Conservation (phyloP, 345 rosid genomes). For the Arabis alpina region DNA sequence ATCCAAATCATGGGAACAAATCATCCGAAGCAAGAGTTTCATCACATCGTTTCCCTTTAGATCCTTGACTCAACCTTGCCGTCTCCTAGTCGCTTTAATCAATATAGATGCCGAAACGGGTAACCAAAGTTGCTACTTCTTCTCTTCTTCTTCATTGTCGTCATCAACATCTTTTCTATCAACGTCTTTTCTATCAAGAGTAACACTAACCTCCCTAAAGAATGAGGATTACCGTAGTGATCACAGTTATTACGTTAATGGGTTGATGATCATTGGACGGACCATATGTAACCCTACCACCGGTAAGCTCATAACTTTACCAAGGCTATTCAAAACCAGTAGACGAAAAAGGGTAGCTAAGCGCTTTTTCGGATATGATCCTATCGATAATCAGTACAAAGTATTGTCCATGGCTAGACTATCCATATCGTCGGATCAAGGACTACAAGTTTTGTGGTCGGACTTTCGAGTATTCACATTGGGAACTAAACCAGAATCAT, state of each 20-base stretch:
- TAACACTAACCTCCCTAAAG: no score
- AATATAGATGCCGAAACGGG: not conserved
- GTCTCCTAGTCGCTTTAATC: not conserved
- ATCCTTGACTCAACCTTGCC: not conserved
- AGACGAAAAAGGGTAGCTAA: not conserved
- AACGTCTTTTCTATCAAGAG: no score
- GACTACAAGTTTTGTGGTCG: no score
- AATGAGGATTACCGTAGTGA: no score
- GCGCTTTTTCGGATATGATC: not conserved
- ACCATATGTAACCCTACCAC: not conserved
- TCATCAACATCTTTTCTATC: not conserved
- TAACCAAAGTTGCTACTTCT: not conserved
- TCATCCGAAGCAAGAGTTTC: not conserved
- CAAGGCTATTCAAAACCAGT: not conserved
- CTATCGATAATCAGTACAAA: not conserved
- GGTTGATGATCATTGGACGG: not conserved
- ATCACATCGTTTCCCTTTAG: not conserved
- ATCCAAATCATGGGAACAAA: not conserved
- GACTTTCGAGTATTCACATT: not conserved
- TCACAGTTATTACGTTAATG: not conserved
- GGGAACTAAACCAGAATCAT: not conserved
- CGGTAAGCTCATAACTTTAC: not conserved
- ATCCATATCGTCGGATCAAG: no score
- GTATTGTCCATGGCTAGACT: not conserved
- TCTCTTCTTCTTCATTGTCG: not conserved